Conservation (phyloP, 257 asterid species). For the Misopates orontium region DNA sequence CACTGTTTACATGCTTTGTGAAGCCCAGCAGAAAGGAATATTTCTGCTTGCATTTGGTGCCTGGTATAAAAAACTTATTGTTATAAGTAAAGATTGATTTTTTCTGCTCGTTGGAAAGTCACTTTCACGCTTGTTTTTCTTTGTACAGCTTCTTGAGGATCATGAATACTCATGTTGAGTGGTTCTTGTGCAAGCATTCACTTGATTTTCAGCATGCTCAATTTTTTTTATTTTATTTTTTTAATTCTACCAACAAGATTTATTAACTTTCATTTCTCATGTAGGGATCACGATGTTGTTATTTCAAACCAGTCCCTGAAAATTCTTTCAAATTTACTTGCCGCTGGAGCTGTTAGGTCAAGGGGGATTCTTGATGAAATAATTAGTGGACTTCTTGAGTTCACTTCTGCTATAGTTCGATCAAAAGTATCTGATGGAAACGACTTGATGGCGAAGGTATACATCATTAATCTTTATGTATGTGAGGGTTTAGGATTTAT, state of each 20-base stretch:
- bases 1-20: not conserved
- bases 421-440: slow-evolving; percentile 52
- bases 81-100: not conserved
- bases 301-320: slow-evolving; percentile 75
- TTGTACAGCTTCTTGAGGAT: slow-evolving; percentile 7
- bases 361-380: slow-evolving; percentile 75
- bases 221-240: slow-evolving; percentile 9
- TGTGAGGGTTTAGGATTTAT: slow-evolving; percentile 10
- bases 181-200: not conserved
- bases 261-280: slow-evolving; percentile 21
- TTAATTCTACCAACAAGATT: slow-evolving; percentile 1
- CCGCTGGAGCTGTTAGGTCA: slow-evolving; percentile 73
- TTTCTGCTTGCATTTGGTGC: not conserved
- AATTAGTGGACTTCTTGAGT: slow-evolving; percentile 62
- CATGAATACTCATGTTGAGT: slow-evolving; percentile 2
- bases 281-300: slow-evolving; percentile 70
- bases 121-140: not conserved
- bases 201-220: slow-evolving; percentile 15
- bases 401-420: slow-evolving; percentile 50
- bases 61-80: slow-evolving; percentile 1
- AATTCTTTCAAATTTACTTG: slow-evolving; percentile 77
- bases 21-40: not conserved
- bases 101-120: not conserved
- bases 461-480: not conserved
- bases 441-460: slow-evolving; percentile 89